Base-by-base conservation (phyloP, 2,329 filamentous ascomycete genomes). In the Ophiobolus disseminans region DNA sequence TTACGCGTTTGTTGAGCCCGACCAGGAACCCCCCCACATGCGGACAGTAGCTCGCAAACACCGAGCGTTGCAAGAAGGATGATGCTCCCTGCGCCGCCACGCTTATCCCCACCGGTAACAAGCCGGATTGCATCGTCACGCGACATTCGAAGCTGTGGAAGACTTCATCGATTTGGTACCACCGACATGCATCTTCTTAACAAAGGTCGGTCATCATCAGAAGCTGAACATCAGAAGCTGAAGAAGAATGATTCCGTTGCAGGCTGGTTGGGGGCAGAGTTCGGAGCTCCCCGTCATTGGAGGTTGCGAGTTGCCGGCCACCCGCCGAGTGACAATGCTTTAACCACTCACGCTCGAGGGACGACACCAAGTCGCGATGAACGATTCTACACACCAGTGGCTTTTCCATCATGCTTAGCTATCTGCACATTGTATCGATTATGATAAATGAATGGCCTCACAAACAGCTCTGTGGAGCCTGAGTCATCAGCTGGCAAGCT, bases 1-100 rank as follows among this genome's bases (percentile, higher is more conserved):
- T 48, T 46, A 55, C 48, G 53, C 53, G 48, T 62, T 53, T 50
- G 58, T 48, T 45, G 52, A 50, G 57, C 30, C n/a, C 30, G 5
- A 20, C 19, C 6, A 23, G 19, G 19, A 38, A 22, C 13, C 35
- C 19, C 28, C 14, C 35, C 35, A 23, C 14, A 25, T 11, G 13
- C 35, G 34, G 39, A 45, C 36, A 45, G 45, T 43, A 34, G 28
- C 36, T 43, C 44, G 40, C 48, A 53, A 51, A 55, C 52, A 52
- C 38, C 47, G 41, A 48, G 40, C 25, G 47, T 57, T 49, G 49
- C 55, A 60, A 52, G 36, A 50, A 45, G 14, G 32, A 50, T 39
- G 48, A 44, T 46, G 25, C 38, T 31, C 17, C 39, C 51, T 50
- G 48, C 47, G 48, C 50, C 43, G 48, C 48, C 31, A 41, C 40